Base-by-base conservation (phyloP, 2,329 filamentous ascomycete species). In the Neoarthrinium moseri region DNA sequence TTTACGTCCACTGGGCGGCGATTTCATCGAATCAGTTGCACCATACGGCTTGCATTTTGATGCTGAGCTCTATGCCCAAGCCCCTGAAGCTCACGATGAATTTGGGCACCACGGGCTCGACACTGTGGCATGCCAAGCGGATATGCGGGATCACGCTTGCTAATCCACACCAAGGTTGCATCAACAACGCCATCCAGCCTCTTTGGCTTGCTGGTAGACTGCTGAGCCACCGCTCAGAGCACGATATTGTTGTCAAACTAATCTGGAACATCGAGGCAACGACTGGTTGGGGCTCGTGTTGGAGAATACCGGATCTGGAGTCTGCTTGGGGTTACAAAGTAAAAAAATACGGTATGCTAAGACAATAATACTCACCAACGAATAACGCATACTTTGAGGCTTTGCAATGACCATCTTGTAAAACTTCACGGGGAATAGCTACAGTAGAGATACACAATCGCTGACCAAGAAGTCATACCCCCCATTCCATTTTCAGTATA, bases 1-100 rank as follows among this genome's bases (percentile, higher is more conserved):
- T 81, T 1, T 82, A 77, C 53, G 57, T 70, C 2, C 72, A 77
- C 47, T 77, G 71, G 68, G 73, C 75, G 1, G 77, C 74, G 4
- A 81, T 81, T 21, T 81, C 77, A 0, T 73, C 73, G 0, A 81
- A 77, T 41, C 78, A 81, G 51, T 64, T 82, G 0, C 78, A 80
- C 36, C 78, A 82, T 51, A 79, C 79, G 0, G 70, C 75, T 7
- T 77, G 73, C 50, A 71, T 80, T 10, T 55, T 81, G 8, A 64
- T 83, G 11, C 62, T 82, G 0, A 67, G 69, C 20, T 66, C 66
- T 12, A 70, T 66, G 51, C 71, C 74, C 40, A 56, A 39, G 35
- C 52, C 45, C 51, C 46, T 49, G 10, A 51, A 40, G 33, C 40
- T 55, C 38, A 29, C n/a, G 6, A 27, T 35, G 30, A 41, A 37